Base-by-base conservation (phyloP, 371 early-diverging fungal genomes). In the Agmasoma carcini region DNA sequence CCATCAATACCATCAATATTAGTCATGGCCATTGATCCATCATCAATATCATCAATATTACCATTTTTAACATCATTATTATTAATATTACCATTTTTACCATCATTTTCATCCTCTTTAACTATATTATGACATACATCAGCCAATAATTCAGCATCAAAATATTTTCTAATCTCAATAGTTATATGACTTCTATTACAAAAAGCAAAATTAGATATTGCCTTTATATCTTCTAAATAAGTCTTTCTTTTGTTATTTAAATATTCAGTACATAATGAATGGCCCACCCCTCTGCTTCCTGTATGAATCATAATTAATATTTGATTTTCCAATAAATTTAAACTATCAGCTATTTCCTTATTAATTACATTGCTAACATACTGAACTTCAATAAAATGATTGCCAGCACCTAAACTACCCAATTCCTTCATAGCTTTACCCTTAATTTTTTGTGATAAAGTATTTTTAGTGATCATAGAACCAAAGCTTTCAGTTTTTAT, bases 351-450 rank as follows among this genome's bases (percentile, higher is more conserved):
- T 39, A 19, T 47, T 20, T 65, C 63, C 31, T 54, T 38, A 48
- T 66, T 55, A 54, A 40, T 69, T 25, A 76, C 53, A 47, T 74
- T 46, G 17, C 41, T 57, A 5, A 76, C 71, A 17, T 46, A 25
- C 45, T 73, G 66, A 7, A 76, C 55, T 54, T 76, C 77, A n/a
- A 71, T 17, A 40, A 69, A 76, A 59, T 76, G 77, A 50, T 76
- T 76, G 4, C 77, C 77, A 22, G 53, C 25, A 36, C 77, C 77
- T 23, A 76, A 48, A 27, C 65, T 62, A 2, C 71, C 75, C 26
- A 76, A 40, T 22, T 68, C 62, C 2, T 45, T 33, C 9, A 70
- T 5, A 2, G 68, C 76, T 26, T 38, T 63, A 4, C 60, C 55
- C 44, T 65, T 67, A 6, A 60, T 37, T 41, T 64, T 65, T 43